Percentiles rank a stretch among this genome's conserved stretches.
Conservation (phyloP, 345 rosid species). For the Bruguiera parviflora region DNA sequence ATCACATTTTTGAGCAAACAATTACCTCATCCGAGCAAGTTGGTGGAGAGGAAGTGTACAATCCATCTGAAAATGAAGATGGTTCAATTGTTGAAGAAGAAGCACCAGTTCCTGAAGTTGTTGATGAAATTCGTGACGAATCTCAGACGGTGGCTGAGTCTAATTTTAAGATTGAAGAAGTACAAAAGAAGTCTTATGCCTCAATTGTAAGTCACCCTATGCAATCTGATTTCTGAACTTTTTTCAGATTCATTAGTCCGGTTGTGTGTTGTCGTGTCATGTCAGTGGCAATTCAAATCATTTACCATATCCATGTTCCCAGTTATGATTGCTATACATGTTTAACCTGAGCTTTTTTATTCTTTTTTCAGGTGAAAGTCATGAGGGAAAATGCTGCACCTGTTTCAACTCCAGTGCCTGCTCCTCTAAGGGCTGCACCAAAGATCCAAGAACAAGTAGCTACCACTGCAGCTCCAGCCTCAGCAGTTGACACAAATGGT, state of each 20-base stretch:
- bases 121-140: constrained; percentile 47
- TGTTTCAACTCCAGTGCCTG: constrained; percentile 34
- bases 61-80: constrained; percentile 41
- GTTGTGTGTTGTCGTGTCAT: background rate
- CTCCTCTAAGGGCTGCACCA: constrained; percentile 47
- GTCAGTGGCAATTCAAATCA: too few species aligned
- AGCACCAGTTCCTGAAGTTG: constrained; percentile 48
- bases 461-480: constrained; percentile 41
- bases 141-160: constrained; percentile 43
- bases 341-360: background rate
- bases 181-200: constrained; percentile 91
- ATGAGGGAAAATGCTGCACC: constrained; percentile 63
- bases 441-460: constrained; percentile 55
- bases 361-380: constrained; percentile 56
- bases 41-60: constrained; percentile 28
- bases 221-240: background rate
- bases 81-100: constrained; percentile 40
- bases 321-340: too few species aligned
- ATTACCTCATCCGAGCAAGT: constrained; percentile 32
- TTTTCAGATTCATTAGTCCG: background rate
- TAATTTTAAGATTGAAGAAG: constrained; percentile 48
- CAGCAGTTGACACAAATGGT: constrained; percentile 39
- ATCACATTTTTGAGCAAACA: constrained; percentile 33
- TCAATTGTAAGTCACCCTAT: constrained; percentile 61
- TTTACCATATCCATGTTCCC: too few species aligned